Evolutionary conservation across 148 eudicot genomes (phyloP), one percentile per base, ranked within the genome.

Genomic region (Persicaria maculosa): DNA sequence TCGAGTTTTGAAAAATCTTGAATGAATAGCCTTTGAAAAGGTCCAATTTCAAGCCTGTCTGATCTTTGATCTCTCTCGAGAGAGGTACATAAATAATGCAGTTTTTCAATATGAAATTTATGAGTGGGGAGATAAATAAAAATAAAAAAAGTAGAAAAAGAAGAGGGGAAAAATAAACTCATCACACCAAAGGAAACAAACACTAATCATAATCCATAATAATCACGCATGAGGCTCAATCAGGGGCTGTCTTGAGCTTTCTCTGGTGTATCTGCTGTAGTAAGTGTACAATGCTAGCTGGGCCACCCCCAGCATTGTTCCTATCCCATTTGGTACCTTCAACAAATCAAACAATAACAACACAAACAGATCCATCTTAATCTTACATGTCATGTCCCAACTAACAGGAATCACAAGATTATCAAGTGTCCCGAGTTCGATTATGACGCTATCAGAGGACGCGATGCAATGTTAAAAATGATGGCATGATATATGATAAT

Each of bases 321-420:
- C 88, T 22, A 83, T 83, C 74, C 86, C 88, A 74, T 85, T 85
- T 44, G 88, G 88, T 44, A 77, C 84, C 88, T 85, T 50, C 19
- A 61, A 58, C 57, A 50, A 72, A 46, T 14, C 16, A 44, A 69
- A 69, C 50, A 70, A 47, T n/a, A 70, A 53, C 7, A 70, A 31
- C 40, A 31, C 40, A 31, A 65, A 65, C 47, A 2, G 7, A 43
- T 65, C 70, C 46, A 40, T 65, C 19, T 36, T 15, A 43, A 31
- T 31, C 40, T 31, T 3, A 31, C 40, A 31, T 31, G 40, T 31
- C 19, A 65, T 40, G 8, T 40, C 43, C 4, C 69, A 36, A n/a
- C 70, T 65, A 65, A 15, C 9, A 31, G 6, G 17, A 65, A 65
- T 43, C 70, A 40, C 70, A 65, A 5, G 70, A 12, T 65, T 43